Conservation (phyloP, 495 filamentous ascomycete genomes). For the Achaetomiella virescens region DNA sequence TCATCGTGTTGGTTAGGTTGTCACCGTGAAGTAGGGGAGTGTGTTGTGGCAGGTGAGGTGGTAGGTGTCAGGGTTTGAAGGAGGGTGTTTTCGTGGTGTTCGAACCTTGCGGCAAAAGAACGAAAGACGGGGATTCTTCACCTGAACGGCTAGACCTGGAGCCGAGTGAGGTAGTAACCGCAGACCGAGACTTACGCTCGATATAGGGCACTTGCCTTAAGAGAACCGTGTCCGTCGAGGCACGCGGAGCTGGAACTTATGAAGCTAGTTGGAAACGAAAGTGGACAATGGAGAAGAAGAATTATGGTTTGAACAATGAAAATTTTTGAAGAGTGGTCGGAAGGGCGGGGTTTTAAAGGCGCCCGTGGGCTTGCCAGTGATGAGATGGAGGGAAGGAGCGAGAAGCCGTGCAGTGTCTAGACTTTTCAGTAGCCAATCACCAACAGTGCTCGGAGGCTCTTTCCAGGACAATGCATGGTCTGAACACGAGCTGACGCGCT, state of each 20-base stretch:
- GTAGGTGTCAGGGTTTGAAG: neutral
- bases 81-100: neutral
- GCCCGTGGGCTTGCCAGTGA: no score
- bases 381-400: no score
- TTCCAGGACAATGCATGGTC: no score
- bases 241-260: neutral
- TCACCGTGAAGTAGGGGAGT: neutral
- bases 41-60: neutral
- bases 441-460: no score
- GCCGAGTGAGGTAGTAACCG: neutral
- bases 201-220: neutral
- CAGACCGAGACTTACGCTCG: neutral
- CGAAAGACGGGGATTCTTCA: slow-evolving; percentile 12
- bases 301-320: no score
- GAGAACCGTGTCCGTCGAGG: slow-evolving; percentile 1
- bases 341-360: no score
- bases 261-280: neutral
- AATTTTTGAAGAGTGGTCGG: no score
- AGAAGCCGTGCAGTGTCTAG: no score
- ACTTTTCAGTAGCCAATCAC: no score
- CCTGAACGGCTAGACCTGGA: neutral
- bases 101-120: neutral
- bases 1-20: slow-evolving; percentile 1
- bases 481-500: no score
- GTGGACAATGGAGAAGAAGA: no score